Evolutionary conservation across 768 basidiomycete species (phyloP).

Genomic region (Termitomyces sp.): DNA sequence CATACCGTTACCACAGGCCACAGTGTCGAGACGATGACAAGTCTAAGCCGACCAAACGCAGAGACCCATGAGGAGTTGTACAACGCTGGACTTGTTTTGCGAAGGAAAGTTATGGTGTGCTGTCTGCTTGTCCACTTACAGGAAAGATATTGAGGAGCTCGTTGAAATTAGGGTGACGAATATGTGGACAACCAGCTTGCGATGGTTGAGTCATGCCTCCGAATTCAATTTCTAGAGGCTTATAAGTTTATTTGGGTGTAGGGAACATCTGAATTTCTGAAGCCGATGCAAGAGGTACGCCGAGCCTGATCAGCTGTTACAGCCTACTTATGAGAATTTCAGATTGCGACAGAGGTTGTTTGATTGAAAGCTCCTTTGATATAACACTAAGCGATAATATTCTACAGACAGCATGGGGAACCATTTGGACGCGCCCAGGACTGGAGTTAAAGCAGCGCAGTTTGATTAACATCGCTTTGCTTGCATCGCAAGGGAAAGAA

Average conservation of each 20-base stretch:
- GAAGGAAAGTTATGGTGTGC: slow-evolving; percentile 37
- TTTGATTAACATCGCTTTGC: slow-evolving; percentile 36
- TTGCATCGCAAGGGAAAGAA: slow-evolving; percentile 36
- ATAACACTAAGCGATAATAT: neutral
- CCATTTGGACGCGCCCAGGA: slow-evolving; percentile 41
- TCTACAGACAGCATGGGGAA: slow-evolving; percentile 36
- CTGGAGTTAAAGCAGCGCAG: slow-evolving; percentile 41
- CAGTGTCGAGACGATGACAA: slow-evolving; percentile 13
- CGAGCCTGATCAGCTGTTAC: no score
- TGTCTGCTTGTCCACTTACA: neutral
- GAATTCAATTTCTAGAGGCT: neutral
- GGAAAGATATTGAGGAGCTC: neutral
- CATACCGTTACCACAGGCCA: neutral
- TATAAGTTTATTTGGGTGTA: neutral
- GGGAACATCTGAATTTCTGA: slow-evolving; percentile 35
- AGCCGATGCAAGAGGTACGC: slow-evolving; percentile 36
- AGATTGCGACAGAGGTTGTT: slow-evolving; percentile 33
- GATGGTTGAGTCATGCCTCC: slow-evolving; percentile 17
- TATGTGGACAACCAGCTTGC: slow-evolving; percentile 36
- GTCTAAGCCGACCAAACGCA: slow-evolving; percentile 21
- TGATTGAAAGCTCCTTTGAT: neutral
- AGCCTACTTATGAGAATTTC: neutral
- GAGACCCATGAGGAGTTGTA: slow-evolving; percentile 34
- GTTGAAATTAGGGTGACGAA: slow-evolving; percentile 28
- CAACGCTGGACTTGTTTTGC: slow-evolving; percentile 32